These are phyloP conservation scores for Porcisia deanei DNA, from an alignment of 208 protist species.

Conservation along the genomic window DNA sequence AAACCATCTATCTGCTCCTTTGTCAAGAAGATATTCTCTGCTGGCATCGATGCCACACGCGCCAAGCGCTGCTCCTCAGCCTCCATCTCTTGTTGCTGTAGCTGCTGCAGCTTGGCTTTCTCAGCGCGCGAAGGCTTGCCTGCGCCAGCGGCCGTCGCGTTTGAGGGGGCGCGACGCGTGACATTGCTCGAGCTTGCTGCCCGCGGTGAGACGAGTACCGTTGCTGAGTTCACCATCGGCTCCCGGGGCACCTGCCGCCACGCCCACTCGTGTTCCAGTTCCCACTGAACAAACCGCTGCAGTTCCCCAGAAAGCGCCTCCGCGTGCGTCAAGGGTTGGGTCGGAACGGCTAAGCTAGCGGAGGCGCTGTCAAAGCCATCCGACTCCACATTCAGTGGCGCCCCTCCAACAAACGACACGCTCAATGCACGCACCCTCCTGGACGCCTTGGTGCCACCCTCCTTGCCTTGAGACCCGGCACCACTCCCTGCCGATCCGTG, in stretches of 20 bases:
- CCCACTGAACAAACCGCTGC: slow-evolving; percentile 42
- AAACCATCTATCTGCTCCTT: slow-evolving; percentile 47
- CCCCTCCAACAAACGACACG: background rate
- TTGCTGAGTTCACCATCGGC: slow-evolving; percentile 10
- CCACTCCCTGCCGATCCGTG: background rate
- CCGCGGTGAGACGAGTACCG: background rate
- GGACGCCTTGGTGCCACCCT: background rate
- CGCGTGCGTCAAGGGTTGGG: slow-evolving; percentile 2
- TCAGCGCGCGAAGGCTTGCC: slow-evolving; percentile 43
- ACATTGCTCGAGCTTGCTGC: background rate
- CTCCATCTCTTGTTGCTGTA: slow-evolving; percentile 52
- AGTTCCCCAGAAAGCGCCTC: slow-evolving; percentile 29
- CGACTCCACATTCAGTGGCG: slow-evolving; percentile 29
- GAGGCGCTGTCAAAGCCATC: slow-evolving; percentile 9
- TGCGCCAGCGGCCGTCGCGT: slow-evolving; percentile 3
- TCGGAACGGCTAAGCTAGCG: background rate
- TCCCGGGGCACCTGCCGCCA: slow-evolving; percentile 55
- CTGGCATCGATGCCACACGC: slow-evolving; percentile 45
- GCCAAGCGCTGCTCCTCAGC: slow-evolving; percentile 58
- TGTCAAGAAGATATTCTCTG: slow-evolving; percentile 71
- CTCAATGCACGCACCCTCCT: slow-evolving; percentile 16
- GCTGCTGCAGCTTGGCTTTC: slow-evolving; percentile 42
- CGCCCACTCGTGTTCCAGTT: slow-evolving; percentile 60
- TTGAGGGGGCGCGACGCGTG: background rate
- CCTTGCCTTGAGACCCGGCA: slow-evolving; percentile 4